Conservation (phyloP, 208 protist genomes). For the Tetramitus jugosus region DNA sequence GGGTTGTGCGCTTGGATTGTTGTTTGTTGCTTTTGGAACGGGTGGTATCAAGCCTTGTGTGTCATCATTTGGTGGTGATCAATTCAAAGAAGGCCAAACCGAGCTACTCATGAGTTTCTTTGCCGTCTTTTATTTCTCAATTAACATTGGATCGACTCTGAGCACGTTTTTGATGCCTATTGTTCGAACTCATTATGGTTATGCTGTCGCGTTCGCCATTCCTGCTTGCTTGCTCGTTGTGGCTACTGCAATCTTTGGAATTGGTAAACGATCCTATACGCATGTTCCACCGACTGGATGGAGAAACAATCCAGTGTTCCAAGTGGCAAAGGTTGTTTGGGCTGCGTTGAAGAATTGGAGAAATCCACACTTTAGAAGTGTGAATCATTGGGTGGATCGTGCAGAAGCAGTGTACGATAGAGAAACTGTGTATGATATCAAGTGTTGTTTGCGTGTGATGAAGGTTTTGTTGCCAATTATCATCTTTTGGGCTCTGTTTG, state of each 20-base stretch:
- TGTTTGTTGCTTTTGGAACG: conserved; percentile 47
- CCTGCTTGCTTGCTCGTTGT: conserved; percentile 14
- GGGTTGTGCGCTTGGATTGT: conserved; percentile 30
- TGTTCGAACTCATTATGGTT: conserved; percentile 32
- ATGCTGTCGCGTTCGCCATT: conserved; percentile 12
- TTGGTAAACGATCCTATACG: conserved; percentile 38
- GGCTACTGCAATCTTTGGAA: conserved; percentile 28
- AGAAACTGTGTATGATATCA: conserved; percentile 16
- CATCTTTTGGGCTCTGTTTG: background rate
- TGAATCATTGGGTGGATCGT: conserved; percentile 14
- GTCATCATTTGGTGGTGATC: conserved; percentile 47
- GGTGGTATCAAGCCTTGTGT: conserved; percentile 51
- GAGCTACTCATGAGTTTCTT: conserved; percentile 40
- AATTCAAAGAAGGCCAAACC: conserved; percentile 38
- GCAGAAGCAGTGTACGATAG: background rate
- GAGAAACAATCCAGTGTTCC: background rate
- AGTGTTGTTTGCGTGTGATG: background rate
- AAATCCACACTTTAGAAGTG: background rate
- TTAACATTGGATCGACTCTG: conserved; percentile 48
- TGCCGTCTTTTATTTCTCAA: conserved; percentile 50
- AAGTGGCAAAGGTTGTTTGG: background rate
- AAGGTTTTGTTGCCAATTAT: background rate
- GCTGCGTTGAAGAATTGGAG: background rate
- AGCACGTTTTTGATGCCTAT: conserved; percentile 49
- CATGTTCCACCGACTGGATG: conserved; percentile 26